Evolutionary conservation across 2,329 filamentous ascomycete species (phyloP).

Genomic region (Fusarium compactum): DNA sequence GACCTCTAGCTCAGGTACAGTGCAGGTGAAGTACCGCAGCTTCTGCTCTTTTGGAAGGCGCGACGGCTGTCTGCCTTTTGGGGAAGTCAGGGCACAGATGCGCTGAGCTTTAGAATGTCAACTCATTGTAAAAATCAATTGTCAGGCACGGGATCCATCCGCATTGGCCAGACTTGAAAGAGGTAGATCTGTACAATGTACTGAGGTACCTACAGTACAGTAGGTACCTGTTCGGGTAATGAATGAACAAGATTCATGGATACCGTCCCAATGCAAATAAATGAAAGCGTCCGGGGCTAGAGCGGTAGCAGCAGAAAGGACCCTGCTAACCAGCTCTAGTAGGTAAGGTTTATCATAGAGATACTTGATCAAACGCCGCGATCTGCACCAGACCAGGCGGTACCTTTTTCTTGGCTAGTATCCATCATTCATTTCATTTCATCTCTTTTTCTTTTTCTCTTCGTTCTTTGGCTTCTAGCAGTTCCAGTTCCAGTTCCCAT

Average conservation of each 20-base stretch:
- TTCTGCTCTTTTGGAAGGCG: neutral
- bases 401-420: slow-evolving; percentile 26
- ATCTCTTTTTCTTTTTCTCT: slow-evolving; percentile 34
- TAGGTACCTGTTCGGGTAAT: slow-evolving; percentile 12
- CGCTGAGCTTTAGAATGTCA: neutral
- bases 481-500: slow-evolving; percentile 27
- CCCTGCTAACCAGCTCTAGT: slow-evolving; percentile 26
- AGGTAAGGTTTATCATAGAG: slow-evolving; percentile 17
- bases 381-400: slow-evolving; percentile 9
- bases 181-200: neutral
- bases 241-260: slow-evolving; percentile 17
- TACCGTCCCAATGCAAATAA: slow-evolving; percentile 22
- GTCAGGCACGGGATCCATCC: neutral
- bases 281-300: slow-evolving; percentile 33
- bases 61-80: neutral
- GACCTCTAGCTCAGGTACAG: slow-evolving; percentile 18
- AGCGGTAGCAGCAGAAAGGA: slow-evolving; percentile 20
- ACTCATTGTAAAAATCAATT: neutral
- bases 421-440: slow-evolving; percentile 31
- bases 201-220: neutral
- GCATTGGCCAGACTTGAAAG: neutral
- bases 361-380: slow-evolving; percentile 12
- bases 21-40: slow-evolving; percentile 15
- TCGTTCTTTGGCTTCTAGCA: slow-evolving; percentile 35
- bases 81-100: neutral